Conservation (phyloP, 2,329 filamentous ascomycete species). For the Trichoderma guizhouense region DNA sequence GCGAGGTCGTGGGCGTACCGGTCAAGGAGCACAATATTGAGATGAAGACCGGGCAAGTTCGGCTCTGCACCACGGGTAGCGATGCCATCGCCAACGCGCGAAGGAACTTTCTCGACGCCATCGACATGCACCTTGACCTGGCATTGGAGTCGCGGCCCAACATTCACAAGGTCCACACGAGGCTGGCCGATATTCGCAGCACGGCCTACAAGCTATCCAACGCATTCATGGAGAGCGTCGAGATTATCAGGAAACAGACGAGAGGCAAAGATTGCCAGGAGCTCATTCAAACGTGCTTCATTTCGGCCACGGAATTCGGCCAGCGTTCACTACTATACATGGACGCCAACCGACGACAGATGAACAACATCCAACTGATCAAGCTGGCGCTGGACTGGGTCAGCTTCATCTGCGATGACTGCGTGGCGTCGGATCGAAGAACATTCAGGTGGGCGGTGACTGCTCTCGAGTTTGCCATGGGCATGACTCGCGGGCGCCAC, state of each 20-base stretch:
- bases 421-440: constrained; percentile 86
- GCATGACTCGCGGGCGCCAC: constrained; percentile 90
- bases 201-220: constrained; percentile 96
- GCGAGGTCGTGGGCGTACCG: constrained; percentile 66
- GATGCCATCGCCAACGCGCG: constrained; percentile 77
- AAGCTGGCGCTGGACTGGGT: constrained; percentile 95
- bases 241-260: constrained; percentile 84
- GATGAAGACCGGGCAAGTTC: constrained; percentile 79
- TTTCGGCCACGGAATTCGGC: constrained; percentile 98
- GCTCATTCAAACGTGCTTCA: constrained; percentile 94
- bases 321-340: constrained; percentile 92
- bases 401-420: constrained; percentile 96
- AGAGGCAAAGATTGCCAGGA: constrained; percentile 85
- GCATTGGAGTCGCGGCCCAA: constrained; percentile 92
- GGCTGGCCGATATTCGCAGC: constrained; percentile 90
- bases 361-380: constrained; percentile 95
- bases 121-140: constrained; percentile 81
- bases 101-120: constrained; percentile 69
- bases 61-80: constrained; percentile 84
- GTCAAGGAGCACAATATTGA: constrained; percentile 78
- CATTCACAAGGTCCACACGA: constrained; percentile 83
- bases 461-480: constrained; percentile 94
- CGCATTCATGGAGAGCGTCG: constrained; percentile 97
- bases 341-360: constrained; percentile 89
- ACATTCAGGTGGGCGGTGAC: constrained; percentile 97